Conservation (phyloP, 1,284 basidiomycete genomes). For the Heterobasidion occidentale region DNA sequence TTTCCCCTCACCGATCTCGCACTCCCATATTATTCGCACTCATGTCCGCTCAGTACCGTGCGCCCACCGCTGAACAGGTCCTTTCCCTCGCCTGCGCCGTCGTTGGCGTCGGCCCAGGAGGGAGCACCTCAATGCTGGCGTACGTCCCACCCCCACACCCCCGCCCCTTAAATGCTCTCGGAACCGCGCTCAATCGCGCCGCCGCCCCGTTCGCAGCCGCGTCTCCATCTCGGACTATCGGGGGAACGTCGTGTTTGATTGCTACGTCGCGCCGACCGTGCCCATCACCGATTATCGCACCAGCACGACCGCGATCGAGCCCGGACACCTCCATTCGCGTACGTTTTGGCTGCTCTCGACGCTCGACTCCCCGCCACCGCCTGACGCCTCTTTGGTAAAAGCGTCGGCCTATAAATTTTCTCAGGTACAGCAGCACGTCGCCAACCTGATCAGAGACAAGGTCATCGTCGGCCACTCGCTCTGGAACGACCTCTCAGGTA, state of each 20-base stretch:
- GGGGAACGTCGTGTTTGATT: conserved; percentile 50
- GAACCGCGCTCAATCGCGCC: neutral
- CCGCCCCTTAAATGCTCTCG: neutral
- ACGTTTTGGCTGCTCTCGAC: conserved; percentile 1
- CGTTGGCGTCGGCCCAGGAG: conserved; percentile 70
- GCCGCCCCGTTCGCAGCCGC: conserved; percentile 32
- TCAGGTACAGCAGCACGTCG: conserved; percentile 55
- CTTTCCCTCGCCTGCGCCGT: conserved; percentile 41
- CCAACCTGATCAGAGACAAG: conserved; percentile 55
- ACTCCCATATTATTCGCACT: neutral
- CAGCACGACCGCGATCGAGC: conserved; percentile 59
- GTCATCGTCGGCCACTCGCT: conserved; percentile 66
- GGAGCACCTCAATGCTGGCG: conserved; percentile 73
- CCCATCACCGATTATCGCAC: conserved; percentile 69
- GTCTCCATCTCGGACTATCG: conserved; percentile 58
- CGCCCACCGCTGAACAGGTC: neutral
- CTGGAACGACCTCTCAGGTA: conserved; percentile 75
- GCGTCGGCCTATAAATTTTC: conserved; percentile 46
- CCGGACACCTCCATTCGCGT: conserved; percentile 35
- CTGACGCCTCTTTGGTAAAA: conserved; percentile 14
- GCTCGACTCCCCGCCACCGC: neutral
- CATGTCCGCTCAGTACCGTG: neutral
- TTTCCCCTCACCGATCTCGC: neutral
- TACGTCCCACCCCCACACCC: conserved; percentile 17
- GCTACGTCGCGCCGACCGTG: conserved; percentile 61